Conservation (phyloP, 1,284 basidiomycete species). For the Chalciporus piperatoides region DNA sequence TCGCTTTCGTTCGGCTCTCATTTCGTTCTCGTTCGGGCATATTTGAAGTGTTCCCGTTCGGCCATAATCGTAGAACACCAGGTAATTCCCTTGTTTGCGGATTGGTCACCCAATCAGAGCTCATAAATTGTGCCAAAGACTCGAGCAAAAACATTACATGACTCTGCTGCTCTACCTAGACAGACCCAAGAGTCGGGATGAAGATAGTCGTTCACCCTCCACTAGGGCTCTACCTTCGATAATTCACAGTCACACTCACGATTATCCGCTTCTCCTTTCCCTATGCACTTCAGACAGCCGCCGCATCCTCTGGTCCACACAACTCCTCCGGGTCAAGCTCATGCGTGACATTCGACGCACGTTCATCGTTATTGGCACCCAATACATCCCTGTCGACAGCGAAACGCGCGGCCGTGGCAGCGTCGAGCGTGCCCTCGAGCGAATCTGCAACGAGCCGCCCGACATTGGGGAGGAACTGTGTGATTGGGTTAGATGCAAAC, state of each 20-base stretch:
- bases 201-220: too few species aligned
- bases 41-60: too few species aligned
- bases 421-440: slow-evolving; percentile 60
- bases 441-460: slow-evolving; percentile 72
- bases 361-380: slow-evolving; percentile 35
- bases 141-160: too few species aligned
- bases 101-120: too few species aligned
- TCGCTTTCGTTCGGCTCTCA: too few species aligned
- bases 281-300: slow-evolving; percentile 13
- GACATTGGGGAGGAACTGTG: slow-evolving; percentile 78
- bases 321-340: slow-evolving; percentile 49
- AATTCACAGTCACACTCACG: background rate
- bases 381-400: slow-evolving; percentile 41
- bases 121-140: too few species aligned
- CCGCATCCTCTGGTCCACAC: slow-evolving; percentile 47
- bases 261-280: background rate
- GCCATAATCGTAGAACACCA: too few species aligned
- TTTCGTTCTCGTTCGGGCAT: too few species aligned
- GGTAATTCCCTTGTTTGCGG: too few species aligned
- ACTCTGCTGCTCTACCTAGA: too few species aligned
- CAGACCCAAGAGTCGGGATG: too few species aligned
- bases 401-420: slow-evolving; percentile 51
- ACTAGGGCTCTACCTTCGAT: too few species aligned
- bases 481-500: background rate
- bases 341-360: slow-evolving; percentile 23